Base-by-base conservation (phyloP, 1,284 basidiomycete species). In the Malassezia vespertilionis region DNA sequence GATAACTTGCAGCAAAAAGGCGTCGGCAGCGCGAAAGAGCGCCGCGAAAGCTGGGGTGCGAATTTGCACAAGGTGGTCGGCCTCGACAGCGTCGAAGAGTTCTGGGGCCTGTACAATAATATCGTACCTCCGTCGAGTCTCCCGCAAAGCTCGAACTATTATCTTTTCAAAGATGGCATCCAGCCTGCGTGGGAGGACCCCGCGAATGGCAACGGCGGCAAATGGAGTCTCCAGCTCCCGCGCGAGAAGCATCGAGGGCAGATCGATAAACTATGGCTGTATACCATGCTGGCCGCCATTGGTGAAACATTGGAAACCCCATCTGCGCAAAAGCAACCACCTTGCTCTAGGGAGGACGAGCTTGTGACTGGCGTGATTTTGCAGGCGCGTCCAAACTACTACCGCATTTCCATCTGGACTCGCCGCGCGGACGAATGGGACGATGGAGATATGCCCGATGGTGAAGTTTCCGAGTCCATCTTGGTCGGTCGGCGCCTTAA, bases 201-300 rank as follows among this genome's bases (percentile, higher is more conserved):
- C 2, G 86, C 87, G 33, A 97, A 97, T 75, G 87, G 89, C 72
- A 79, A 85, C 59, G 91, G 91, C 40, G 91, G 91, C 52, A 97
- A 96, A 75, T 99, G 91, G 91, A 85, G 83, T 66, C 88, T 97
- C 57, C 93, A 99, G 73, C 76, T 99, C 24, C 91, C 93, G 22
- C 83, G 86, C 69, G 91, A 96, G 61, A 96, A 95, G 77, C 88
- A 84, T 68, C 78, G 84, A 46, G 70, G 61, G 26, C 75, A 80
- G 37, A 84, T 99, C 44, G 91, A 99, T 74, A 84, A 82, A 70
- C 86, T 90, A 81, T 99, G 93, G 91, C 79, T 97, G 39, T 90
- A 90, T 75, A 96, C 91, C 54, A 69, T 70, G 67, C 56, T 70
- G 27, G 47, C 61, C 14, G 65, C 67, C 8, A 70, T 70, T 38